Base-by-base conservation (phyloP, 345 rosid genomes). In the Stellera chamaejasme region DNA sequence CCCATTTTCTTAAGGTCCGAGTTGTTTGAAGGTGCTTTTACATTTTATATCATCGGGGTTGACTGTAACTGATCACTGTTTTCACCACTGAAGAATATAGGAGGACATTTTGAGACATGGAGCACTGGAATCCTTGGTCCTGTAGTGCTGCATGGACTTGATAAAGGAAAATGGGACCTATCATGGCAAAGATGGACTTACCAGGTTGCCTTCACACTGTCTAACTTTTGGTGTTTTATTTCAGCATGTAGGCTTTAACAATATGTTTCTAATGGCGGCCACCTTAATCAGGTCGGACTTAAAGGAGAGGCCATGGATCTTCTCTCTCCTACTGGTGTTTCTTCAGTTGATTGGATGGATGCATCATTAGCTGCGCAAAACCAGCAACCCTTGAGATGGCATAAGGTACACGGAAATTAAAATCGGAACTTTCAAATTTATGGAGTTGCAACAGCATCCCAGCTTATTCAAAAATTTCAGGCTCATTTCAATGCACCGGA, bases 161-260 rank as follows among this genome's bases (percentile, higher is more conserved):
- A 79, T 61, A 87, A 82, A 65, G 99, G 96, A 56, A 90, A 90
- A 75, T 69, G 74, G 82, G 97, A 90, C 71, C 68, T 94, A 55
- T 83, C 99, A 56, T 77, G 95, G 95, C 90, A 88, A 64, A 87
- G 85, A 54, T 94, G 99, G 97, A 94, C 97, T 26, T 94, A 94
- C 53, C 97, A 90, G 95, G 97, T 90, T 50, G 15, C 52, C 10
- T 32, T 39, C 36, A 71, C 36, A 56, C 45, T 56, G 51, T 36
- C 10, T 10, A 23, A 16, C 39, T 46, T 16, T 5, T 48, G 11
- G 12, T 64, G 28, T 51, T 25, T 57, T 32, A 4, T 48, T 26
- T 43, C 10, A 0, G 51, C 42, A 15, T 5, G 3, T 32, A 32
- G 39, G 32, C 51, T 28, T 1, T 43, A 60, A 61, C 43, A 69